These are phyloP conservation scores for Kluyveromyces nonfermentans DNA, from an alignment of 805 yeast species.

Conservation along the genomic window DNA sequence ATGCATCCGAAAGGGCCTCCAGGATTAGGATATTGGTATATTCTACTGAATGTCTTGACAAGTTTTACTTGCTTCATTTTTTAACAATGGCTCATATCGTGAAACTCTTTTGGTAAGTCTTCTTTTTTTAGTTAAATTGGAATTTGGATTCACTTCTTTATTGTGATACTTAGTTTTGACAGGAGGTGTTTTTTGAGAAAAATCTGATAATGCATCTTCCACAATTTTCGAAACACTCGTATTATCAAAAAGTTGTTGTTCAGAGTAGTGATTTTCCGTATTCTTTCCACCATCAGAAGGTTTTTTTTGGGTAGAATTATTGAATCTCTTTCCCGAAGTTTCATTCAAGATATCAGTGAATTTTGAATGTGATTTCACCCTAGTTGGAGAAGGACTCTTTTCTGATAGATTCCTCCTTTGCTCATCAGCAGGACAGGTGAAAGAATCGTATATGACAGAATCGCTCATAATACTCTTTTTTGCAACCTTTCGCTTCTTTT, in stretches of 20 bases:
- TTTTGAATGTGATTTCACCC: neutral
- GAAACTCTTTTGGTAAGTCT: neutral
- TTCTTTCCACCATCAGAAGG: too few species aligned
- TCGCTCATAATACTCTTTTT: constrained; percentile 18
- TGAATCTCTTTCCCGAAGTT: neutral
- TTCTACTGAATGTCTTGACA: neutral
- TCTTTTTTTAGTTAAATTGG: neutral
- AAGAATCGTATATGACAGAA: constrained; percentile 10
- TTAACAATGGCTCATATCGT: neutral
- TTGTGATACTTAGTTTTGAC: neutral
- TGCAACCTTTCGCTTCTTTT: constrained; percentile 11
- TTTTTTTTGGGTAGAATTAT: neutral
- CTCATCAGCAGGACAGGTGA: neutral
- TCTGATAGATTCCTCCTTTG: neutral
- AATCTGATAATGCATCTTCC: neutral
- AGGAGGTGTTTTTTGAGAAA: neutral
- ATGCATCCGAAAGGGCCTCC: too few species aligned
- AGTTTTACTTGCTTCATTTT: neutral
- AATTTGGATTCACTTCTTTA: too few species aligned
- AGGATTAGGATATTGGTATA: too few species aligned
- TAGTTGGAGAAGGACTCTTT: neutral
- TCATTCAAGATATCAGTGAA: neutral
- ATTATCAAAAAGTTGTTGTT: neutral
- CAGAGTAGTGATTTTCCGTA: too few species aligned
- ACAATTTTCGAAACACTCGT: neutral